Conservation (phyloP, 1,284 basidiomycete species). For the Porogramme epimiltina region DNA sequence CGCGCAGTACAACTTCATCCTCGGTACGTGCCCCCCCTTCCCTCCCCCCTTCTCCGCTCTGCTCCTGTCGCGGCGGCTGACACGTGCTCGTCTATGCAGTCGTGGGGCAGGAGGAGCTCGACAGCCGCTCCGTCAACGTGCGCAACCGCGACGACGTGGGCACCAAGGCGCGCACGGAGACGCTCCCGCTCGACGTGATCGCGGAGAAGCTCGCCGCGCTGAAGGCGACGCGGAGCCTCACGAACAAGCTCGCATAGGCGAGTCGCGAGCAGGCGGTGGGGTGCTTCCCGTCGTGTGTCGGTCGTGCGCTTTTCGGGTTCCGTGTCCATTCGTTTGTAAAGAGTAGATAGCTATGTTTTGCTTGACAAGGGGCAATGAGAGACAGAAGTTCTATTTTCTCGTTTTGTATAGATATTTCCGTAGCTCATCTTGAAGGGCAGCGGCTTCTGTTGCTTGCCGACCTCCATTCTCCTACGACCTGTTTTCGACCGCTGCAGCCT, state of each 20-base stretch:
- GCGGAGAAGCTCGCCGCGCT: conserved; percentile 64
- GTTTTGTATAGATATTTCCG: too few relatives aligned
- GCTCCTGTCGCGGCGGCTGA: not conserved
- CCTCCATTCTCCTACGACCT: too few relatives aligned
- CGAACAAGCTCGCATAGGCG: conserved; percentile 52
- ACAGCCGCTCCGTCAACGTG: conserved; percentile 88
- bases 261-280: too few relatives aligned
- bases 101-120: conserved; percentile 92
- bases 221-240: conserved; percentile 62
- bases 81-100: conserved; percentile 49
- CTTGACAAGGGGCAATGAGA: too few relatives aligned
- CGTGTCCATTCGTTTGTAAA: too few relatives aligned
- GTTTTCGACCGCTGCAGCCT: not conserved
- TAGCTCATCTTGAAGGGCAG: too few relatives aligned
- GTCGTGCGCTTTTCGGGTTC: too few relatives aligned
- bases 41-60: not conserved
- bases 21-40: conserved; percentile 62
- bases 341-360: too few relatives aligned
- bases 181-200: conserved; percentile 68
- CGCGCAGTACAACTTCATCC: conserved; percentile 96
- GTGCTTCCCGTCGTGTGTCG: too few relatives aligned
- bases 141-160: conserved; percentile 92
- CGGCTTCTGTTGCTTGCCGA: too few relatives aligned
- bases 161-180: conserved; percentile 74
- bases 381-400: too few relatives aligned